phyloP scores from a whole-genome alignment of 345 rosid species.

The Arabis hirsuta region DNA sequence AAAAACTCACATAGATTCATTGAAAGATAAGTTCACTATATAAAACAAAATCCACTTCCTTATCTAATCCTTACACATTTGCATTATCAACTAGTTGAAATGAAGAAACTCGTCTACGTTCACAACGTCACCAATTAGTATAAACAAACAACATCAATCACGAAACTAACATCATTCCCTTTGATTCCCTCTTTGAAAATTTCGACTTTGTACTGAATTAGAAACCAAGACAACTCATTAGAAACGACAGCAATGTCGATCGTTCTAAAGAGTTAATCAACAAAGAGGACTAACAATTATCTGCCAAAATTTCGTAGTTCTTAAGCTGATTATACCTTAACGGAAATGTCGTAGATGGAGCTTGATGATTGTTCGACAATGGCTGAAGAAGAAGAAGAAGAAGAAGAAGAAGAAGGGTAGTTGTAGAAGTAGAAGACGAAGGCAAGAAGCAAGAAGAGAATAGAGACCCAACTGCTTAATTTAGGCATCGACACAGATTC shows the following conservation, averaged over 20 bases:
- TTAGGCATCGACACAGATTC: slow-evolving; percentile 36
- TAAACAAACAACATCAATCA: neutral
- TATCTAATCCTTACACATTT: neutral
- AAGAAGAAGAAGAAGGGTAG: slow-evolving; percentile 39
- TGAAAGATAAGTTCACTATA: neutral
- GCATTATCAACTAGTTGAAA: slow-evolving; percentile 5
- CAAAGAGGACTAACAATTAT: neutral
- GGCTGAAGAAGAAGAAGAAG: slow-evolving; percentile 34
- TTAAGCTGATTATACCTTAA: slow-evolving; percentile 57
- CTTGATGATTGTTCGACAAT: slow-evolving; percentile 55
- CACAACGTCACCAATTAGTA: too few species aligned
- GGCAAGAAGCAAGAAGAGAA: slow-evolving; percentile 34
- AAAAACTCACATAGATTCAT: neutral
- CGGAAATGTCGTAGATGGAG: slow-evolving; percentile 71
- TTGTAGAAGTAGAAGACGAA: slow-evolving; percentile 29
- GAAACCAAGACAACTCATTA: neutral
- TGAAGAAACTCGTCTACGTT: neutral
- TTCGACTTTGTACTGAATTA: slow-evolving; percentile 3
- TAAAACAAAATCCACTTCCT: slow-evolving; percentile 3
- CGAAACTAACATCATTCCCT: slow-evolving; percentile 1
- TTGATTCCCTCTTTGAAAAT: slow-evolving; percentile 8
- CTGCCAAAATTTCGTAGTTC: neutral
- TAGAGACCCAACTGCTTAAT: slow-evolving; percentile 27
- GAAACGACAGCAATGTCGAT: slow-evolving; percentile 18
- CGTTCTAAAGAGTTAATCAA: neutral